A percentile compares a stretch with the other conserved stretches of the same genome.
These are phyloP conservation scores for barrel medic (Medicago truncatula) DNA, from an alignment of 306 rosid species.

Conservation along the genomic window DNA sequence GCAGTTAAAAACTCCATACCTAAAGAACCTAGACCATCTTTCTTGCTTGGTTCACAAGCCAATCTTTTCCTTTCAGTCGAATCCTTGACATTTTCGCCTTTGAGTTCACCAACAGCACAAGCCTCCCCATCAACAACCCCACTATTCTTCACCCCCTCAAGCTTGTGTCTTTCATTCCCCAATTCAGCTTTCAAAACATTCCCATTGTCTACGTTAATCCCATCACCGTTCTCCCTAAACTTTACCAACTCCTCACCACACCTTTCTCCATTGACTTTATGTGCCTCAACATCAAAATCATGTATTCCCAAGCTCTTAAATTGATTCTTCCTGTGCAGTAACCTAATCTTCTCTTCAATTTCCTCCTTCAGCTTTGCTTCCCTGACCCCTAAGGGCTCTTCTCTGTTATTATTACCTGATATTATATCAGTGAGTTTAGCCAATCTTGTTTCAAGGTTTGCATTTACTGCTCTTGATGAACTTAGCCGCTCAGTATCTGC, in stretches of 20 bases:
- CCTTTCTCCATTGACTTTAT: background rate
- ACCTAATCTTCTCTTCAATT: conserved; percentile 14
- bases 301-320: background rate
- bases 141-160: background rate
- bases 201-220: background rate
- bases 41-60: conserved; percentile 3
- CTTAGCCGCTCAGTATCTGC: background rate
- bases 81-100: background rate
- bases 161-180: background rate
- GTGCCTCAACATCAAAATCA: background rate
- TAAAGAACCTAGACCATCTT: conserved; percentile 5
- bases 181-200: background rate
- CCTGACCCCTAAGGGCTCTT: too few relatives aligned
- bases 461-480: conserved; percentile 33
- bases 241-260: background rate
- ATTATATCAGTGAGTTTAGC: conserved; percentile 2
- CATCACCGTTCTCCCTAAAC: too few relatives aligned
- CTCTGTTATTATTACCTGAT: background rate
- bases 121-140: background rate
- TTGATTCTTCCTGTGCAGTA: background rate
- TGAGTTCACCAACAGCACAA: background rate
- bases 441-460: background rate
- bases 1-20: conserved; percentile 36
- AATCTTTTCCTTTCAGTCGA: background rate
- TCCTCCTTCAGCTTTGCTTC: conserved; percentile 8